Percentiles rank a stretch among this genome's conserved stretches.
Evolutionary conservation across 345 rosid species (phyloP).

Genomic region (Atalantia buxifolia): DNA sequence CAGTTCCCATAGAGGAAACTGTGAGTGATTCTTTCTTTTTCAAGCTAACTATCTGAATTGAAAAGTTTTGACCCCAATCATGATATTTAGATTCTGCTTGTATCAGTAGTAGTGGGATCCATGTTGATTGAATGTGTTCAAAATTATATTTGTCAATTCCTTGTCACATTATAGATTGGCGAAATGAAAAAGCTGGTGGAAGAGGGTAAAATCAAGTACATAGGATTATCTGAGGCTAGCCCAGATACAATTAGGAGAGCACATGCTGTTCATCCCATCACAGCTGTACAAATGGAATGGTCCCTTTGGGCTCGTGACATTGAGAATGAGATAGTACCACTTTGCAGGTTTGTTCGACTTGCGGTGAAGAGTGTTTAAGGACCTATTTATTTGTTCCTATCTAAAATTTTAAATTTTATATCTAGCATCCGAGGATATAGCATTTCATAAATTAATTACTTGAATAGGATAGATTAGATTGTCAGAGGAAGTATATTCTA

Average conservation of each 20-base stretch:
- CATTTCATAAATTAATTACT: too few relatives aligned
- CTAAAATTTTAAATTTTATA: too few relatives aligned
- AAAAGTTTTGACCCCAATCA: background rate
- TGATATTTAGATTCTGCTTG: background rate
- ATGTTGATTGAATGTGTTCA: too few relatives aligned
- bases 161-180: too few relatives aligned
- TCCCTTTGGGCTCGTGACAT: constrained; percentile 21
- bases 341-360: constrained; percentile 18
- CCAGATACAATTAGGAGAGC: constrained; percentile 19
- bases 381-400: too few relatives aligned
- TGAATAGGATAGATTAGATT: too few relatives aligned
- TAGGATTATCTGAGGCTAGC: constrained; percentile 9
- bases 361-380: background rate
- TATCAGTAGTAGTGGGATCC: too few relatives aligned
- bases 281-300: constrained; percentile 21
- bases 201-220: too few relatives aligned
- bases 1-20: constrained; percentile 34
- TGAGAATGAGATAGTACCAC: constrained; percentile 19
- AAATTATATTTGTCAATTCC: too few relatives aligned
- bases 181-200: too few relatives aligned
- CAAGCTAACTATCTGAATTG: background rate
- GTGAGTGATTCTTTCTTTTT: constrained; percentile 11
- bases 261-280: constrained; percentile 21
- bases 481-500: too few relatives aligned
- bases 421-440: too few relatives aligned